These are phyloP conservation scores for Huntiella omanensis DNA, from an alignment of 2,329 filamentous ascomycete genomes.

Conservation along the genomic window DNA sequence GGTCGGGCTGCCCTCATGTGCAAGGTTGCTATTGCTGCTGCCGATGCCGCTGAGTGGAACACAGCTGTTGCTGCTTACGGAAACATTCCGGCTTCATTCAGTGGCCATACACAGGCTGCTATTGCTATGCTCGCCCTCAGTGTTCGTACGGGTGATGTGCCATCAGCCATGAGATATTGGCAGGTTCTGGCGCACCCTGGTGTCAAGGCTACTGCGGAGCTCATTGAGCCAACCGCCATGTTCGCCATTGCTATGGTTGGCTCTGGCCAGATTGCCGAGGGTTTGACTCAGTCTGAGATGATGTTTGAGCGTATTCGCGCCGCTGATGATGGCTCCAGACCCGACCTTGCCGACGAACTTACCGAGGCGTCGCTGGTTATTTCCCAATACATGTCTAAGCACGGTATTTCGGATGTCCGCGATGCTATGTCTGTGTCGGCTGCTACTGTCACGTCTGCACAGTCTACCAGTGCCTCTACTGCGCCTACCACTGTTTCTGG, in stretches of 20 bases:
- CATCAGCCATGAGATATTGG: constrained; percentile 66
- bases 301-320: constrained; percentile 76
- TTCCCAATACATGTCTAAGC: constrained; percentile 36
- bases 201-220: constrained; percentile 38
- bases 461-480: constrained; percentile 19
- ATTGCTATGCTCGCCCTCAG: constrained; percentile 76
- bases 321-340: constrained; percentile 24
- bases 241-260: constrained; percentile 76
- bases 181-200: constrained; percentile 46
- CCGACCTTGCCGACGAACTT: constrained; percentile 54
- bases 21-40: constrained; percentile 56
- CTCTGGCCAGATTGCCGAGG: constrained; percentile 68
- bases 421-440: constrained; percentile 22
- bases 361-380: constrained; percentile 68
- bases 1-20: constrained; percentile 45
- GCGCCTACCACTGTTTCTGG: constrained; percentile 35
- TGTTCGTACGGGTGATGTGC: constrained; percentile 62
- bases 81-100: constrained; percentile 32
- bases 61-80: constrained; percentile 50
- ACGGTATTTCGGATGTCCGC: constrained; percentile 36
- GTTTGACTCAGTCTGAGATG: constrained; percentile 55
- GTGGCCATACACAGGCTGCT: constrained; percentile 37
- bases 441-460: constrained; percentile 15
- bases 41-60: constrained; percentile 54
- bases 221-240: constrained; percentile 82